Conservation (phyloP, 371 early-diverging fungal species). For the Rhizomucor pusillus region DNA sequence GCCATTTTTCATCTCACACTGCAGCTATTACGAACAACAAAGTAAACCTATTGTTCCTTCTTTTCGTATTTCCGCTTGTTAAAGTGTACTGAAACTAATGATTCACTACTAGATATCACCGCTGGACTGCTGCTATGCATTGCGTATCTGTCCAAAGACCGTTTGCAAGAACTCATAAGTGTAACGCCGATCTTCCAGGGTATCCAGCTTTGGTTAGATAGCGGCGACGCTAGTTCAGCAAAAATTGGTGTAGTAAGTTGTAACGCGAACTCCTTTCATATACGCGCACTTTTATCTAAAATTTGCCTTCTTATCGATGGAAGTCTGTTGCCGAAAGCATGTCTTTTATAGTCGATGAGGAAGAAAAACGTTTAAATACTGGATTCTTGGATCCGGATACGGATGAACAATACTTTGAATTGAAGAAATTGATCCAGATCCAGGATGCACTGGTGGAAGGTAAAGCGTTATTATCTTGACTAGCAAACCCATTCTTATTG, state of each 20-base stretch:
- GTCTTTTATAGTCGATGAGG: not conserved
- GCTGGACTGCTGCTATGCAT: not conserved
- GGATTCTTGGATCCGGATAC: not conserved
- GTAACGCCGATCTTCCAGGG: not conserved
- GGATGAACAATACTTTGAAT: not conserved
- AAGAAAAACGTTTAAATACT: not conserved
- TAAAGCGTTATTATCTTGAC: not conserved
- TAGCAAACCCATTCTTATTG: not conserved
- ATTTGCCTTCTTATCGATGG: too few relatives aligned
- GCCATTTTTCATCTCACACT: not conserved
- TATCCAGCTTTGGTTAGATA: not conserved
- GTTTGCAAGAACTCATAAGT: not conserved
- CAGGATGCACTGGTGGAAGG: not conserved
- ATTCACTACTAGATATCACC: not conserved
- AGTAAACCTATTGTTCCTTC: not conserved
- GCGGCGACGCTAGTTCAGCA: not conserved
- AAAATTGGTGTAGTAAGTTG: not conserved
- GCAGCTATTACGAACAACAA: not conserved
- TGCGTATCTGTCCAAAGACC: not conserved
- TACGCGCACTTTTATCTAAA: too few relatives aligned
- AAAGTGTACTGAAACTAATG: too few relatives aligned
- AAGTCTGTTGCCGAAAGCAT: not conserved
- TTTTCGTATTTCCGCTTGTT: not conserved
- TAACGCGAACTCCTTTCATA: too few relatives aligned
- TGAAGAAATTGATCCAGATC: not conserved